These are phyloP conservation scores for Leucocoprinus sp. DNA, from an alignment of 768 basidiomycete species.

Conservation along the genomic window DNA sequence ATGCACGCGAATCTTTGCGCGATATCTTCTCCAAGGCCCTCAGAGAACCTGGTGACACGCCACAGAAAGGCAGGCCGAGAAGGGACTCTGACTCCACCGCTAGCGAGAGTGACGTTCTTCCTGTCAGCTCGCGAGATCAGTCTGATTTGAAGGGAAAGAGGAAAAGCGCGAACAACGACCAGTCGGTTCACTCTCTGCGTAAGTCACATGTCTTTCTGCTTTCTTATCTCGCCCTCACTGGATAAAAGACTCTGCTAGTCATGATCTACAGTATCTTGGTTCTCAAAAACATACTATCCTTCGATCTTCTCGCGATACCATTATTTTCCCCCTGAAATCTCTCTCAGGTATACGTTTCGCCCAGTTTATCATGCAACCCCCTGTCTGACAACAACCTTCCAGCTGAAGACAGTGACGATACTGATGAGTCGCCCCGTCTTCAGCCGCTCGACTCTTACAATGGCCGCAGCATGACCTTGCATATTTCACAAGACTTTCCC, in stretches of 20 bases:
- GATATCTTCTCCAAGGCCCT: conserved; percentile 60
- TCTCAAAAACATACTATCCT: conserved; percentile 31
- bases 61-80: conserved; percentile 38
- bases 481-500: conserved; percentile 40
- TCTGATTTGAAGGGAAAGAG: conserved; percentile 41
- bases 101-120: conserved; percentile 52
- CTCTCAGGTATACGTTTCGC: conserved; percentile 2
- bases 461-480: conserved; percentile 49
- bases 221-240: conserved; percentile 11
- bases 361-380: not conserved
- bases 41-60: conserved; percentile 57
- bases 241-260: conserved; percentile 17
- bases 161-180: conserved; percentile 62
- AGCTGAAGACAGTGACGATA: conserved; percentile 31
- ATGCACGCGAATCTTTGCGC: conserved; percentile 51
- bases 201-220: conserved; percentile 19
- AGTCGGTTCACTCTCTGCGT: conserved; percentile 47
- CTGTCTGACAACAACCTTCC: not conserved
- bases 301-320: conserved; percentile 4
- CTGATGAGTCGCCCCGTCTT: conserved; percentile 31
- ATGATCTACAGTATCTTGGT: conserved; percentile 24
- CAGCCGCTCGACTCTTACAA: conserved; percentile 33
- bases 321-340: conserved; percentile 8
- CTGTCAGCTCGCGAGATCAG: conserved; percentile 33
- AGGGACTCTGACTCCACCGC: conserved; percentile 50